Evolutionary conservation across 2,329 filamentous ascomycete genomes (phyloP), one percentile per base, ranked within the genome.

Genomic region (Fulvia fulva): DNA sequence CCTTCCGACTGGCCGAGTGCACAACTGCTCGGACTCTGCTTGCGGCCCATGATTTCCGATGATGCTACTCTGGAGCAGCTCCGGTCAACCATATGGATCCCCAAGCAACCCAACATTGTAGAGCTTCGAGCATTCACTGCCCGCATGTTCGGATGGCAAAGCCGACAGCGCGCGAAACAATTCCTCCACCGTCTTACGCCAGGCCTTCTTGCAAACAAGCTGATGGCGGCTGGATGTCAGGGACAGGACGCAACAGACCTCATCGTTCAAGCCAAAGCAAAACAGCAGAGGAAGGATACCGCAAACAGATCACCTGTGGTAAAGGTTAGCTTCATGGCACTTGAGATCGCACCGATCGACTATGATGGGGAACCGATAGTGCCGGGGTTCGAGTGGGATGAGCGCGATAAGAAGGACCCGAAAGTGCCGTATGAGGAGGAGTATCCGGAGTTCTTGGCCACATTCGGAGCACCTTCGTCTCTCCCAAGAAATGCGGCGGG

Each of bases 141-240:
- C 34, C 34, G 34, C 34, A 41, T 41, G 34, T 26, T 53, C 21
- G 51, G n/a, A 53, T 41, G 37, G 37, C 34, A 34, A 44, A 37
- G 34, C n/a, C 34, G 41, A 28, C 51, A 26, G 34, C 34, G 44
- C 8, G 53, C 44, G 22, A 23, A 44, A 16, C 41, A 55, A 22
- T 55, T 55, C 21, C 53, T 55, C 26, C n/a, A n/a, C 41, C 19
- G 19, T 4, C 46, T 30, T 11, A 25, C 53, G 5, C 53, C 53
- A 3, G 44, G 12, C 3, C 46, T 47, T 21, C n/a, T 55, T 25
- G 53, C 53, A 14, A 22, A 26, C 16, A 25, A 49, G 14, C 28
- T 55, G 22, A 43, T 55, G 21, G n/a, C 32, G 5, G n/a, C 25
- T 9, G 26, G 21, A 19, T 44, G 32, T 19, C 26, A 14, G 22